Evolutionary conservation across 1,139 yeast species (phyloP).

Genomic region (Kodamaea arcana): DNA sequence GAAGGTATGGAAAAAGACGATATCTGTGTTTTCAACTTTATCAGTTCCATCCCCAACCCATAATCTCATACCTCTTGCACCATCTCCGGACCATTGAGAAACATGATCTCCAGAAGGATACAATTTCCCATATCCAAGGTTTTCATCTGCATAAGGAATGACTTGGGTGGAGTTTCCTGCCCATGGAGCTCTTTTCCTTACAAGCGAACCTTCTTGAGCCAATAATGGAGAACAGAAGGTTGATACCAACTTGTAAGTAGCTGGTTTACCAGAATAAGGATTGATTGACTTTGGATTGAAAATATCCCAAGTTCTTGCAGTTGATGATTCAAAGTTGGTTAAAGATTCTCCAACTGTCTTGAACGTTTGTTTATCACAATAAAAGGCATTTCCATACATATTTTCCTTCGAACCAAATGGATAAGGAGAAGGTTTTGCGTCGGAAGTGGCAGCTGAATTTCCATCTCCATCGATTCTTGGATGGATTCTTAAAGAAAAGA

Average conservation of each 20-base stretch:
- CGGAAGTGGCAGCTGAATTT: slow-evolving; percentile 69
- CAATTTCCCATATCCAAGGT: slow-evolving; percentile 49
- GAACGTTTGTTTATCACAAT: slow-evolving; percentile 57
- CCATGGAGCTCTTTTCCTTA: slow-evolving; percentile 80
- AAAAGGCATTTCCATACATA: slow-evolving; percentile 72
- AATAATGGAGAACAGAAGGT: slow-evolving; percentile 68
- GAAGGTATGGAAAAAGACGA: slow-evolving; percentile 72
- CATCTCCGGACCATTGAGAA: slow-evolving; percentile 78
- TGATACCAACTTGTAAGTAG: slow-evolving; percentile 75
- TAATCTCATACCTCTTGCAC: slow-evolving; percentile 62
- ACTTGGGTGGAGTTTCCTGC: slow-evolving; percentile 65
- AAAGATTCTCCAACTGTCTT: slow-evolving; percentile 66
- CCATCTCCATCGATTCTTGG: slow-evolving; percentile 79
- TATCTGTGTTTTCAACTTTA: slow-evolving; percentile 61
- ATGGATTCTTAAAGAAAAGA: slow-evolving; percentile 74
- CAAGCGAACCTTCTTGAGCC: slow-evolving; percentile 72
- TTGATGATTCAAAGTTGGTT: slow-evolving; percentile 56
- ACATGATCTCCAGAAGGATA: slow-evolving; percentile 81
- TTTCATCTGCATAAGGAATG: slow-evolving; percentile 60
- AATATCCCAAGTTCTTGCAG: slow-evolving; percentile 75
- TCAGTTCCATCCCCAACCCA: slow-evolving; percentile 71
- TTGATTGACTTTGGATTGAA: slow-evolving; percentile 66
- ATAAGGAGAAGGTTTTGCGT: slow-evolving; percentile 55
- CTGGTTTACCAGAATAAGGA: slow-evolving; percentile 70
- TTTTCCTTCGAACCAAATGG: slow-evolving; percentile 65